A percentile compares a stretch with the other conserved stretches of the same genome.
Conservation (phyloP, 202 grass and related monocot species). For the Setaria italica region DNA sequence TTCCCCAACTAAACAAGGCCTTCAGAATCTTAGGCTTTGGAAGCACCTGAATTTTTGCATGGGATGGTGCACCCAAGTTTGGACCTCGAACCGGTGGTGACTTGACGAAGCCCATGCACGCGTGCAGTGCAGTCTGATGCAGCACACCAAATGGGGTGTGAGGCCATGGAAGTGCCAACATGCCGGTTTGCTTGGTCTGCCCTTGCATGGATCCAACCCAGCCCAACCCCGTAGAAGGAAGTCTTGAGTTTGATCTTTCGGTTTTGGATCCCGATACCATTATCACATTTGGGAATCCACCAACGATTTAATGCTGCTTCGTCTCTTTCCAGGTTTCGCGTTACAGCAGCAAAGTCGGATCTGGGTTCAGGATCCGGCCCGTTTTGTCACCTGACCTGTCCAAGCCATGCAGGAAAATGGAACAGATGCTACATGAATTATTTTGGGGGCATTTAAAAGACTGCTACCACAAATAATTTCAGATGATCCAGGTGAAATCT, state of each 20-base stretch:
- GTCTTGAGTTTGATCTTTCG: slow-evolving; percentile 47
- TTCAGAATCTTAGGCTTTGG: slow-evolving; percentile 39
- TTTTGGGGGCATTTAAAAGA: not conserved
- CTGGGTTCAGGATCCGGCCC: slow-evolving; percentile 34
- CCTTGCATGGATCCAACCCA: not conserved
- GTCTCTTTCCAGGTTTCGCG: slow-evolving; percentile 20
- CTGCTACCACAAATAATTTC: not conserved
- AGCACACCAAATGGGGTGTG: not conserved
- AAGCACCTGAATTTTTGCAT: slow-evolving; percentile 35
- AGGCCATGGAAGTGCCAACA: slow-evolving; percentile 36
- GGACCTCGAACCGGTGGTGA: not conserved
- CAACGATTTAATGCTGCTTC: slow-evolving; percentile 46
- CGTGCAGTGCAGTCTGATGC: not conserved
- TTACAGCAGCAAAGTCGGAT: not conserved
- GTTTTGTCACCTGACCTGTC: not conserved
- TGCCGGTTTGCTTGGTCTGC: slow-evolving; percentile 16
- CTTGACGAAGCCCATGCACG: not conserved
- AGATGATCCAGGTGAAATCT: not conserved
- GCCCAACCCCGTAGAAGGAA: slow-evolving; percentile 36
- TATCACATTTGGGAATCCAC: slow-evolving; percentile 40
- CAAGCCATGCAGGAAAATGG: not conserved
- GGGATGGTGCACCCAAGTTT: not conserved
- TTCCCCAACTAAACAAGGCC: too few relatives aligned
- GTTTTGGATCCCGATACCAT: slow-evolving; percentile 58
- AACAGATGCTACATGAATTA: not conserved